These are phyloP conservation scores for Cyclotella distinguenda DNA, from an alignment of 108 stramenopile species.

Conservation along the genomic window DNA sequence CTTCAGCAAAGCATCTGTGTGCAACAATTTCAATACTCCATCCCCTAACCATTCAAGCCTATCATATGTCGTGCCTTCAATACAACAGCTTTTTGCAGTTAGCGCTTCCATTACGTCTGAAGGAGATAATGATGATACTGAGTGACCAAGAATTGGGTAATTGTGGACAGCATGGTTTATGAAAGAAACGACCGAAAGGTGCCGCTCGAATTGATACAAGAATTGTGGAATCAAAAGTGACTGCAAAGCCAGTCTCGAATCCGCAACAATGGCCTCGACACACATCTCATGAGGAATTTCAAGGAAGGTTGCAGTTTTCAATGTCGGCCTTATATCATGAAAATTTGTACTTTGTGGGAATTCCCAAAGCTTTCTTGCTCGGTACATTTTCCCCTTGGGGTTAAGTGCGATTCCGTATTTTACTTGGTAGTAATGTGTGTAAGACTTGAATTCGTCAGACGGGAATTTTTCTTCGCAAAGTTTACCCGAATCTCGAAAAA, in stretches of 20 bases:
- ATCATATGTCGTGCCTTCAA: conserved; percentile 43
- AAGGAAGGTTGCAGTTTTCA: conserved; percentile 13
- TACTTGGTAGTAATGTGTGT: conserved; percentile 44
- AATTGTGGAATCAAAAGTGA: conserved; percentile 56
- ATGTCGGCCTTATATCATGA: neutral
- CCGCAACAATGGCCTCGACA: conserved; percentile 48
- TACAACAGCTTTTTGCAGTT: conserved; percentile 51
- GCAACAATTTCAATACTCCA: conserved; percentile 62
- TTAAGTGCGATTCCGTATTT: conserved; percentile 13
- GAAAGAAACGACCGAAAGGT: conserved; percentile 33
- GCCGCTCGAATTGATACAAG: conserved; percentile 41
- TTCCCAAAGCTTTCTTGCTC: conserved; percentile 41
- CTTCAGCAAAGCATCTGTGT: conserved; percentile 53
- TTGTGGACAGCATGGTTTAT: conserved; percentile 33
- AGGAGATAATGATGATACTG: conserved; percentile 16
- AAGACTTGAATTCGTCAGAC: conserved; percentile 29
- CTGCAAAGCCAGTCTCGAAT: conserved; percentile 48
- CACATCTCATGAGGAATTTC: conserved; percentile 45
- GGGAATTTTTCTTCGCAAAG: conserved; percentile 40
- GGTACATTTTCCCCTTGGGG: conserved; percentile 29
- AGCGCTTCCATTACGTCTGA: conserved; percentile 22
- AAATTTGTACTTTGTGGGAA: conserved; percentile 23
- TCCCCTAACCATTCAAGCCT: conserved; percentile 61
- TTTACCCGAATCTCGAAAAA: conserved; percentile 37
- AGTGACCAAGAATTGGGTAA: conserved; percentile 38